Conservation (phyloP, 805 yeast genomes). For the Peterozyma xylosa region DNA sequence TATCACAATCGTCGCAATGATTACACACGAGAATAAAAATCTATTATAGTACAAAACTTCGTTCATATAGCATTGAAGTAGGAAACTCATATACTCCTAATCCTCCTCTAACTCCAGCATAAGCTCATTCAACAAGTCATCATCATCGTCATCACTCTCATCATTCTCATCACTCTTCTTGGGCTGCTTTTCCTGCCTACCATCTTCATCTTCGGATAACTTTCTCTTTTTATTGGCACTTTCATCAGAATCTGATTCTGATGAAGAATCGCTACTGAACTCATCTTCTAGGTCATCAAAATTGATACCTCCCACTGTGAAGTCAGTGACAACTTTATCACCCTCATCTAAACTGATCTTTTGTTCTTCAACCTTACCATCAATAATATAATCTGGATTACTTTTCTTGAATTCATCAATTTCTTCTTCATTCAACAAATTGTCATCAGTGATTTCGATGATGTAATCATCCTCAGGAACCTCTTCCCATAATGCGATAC, state of each 20-base stretch:
- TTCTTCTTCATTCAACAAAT: conserved; percentile 33
- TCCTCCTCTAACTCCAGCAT: conserved; percentile 7
- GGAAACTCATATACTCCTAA: neutral
- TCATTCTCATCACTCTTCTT: neutral
- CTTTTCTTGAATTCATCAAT: conserved; percentile 34
- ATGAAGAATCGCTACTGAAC: conserved; percentile 29
- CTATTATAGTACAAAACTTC: too few relatives aligned
- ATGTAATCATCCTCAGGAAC: conserved; percentile 55
- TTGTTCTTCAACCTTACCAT: conserved; percentile 16
- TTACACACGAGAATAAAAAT: too few relatives aligned
- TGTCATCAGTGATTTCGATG: conserved; percentile 43
- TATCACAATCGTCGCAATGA: too few relatives aligned
- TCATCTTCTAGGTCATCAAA: conserved; percentile 16
- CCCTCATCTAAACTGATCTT: conserved; percentile 21
- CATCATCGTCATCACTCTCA: conserved; percentile 2
- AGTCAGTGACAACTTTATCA: conserved; percentile 31
- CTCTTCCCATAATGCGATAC: conserved; percentile 71
- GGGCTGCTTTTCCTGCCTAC: neutral
- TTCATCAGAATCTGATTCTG: conserved; percentile 15
- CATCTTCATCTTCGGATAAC: conserved; percentile 4
- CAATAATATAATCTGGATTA: conserved; percentile 14
- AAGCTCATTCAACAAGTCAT: conserved; percentile 6
- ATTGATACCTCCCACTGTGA: conserved; percentile 24
- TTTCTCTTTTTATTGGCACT: neutral
- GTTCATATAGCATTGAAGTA: too few relatives aligned